Evolutionary conservation across 140 eudicot genomes (phyloP), one percentile per base, ranked within the genome.

Genomic region (Flaveria floridana): DNA sequence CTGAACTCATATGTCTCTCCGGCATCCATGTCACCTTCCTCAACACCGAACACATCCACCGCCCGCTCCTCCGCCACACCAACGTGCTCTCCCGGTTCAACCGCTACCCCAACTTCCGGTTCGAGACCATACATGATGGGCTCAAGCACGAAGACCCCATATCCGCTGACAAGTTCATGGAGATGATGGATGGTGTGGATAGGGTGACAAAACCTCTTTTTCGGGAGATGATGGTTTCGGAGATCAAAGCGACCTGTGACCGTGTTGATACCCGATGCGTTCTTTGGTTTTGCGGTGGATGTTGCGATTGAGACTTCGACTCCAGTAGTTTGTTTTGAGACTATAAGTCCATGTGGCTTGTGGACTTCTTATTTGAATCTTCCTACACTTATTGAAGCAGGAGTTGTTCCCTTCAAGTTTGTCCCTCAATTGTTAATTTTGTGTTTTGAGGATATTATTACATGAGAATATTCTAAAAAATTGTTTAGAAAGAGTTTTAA

Each of bases 11-110:
- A 4, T 85, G 81, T 64, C 73, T 82, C 18, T 72, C 83, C 4
- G 78, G 81, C 77, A 47, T 81, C 62, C 70, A 78, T 0, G 81
- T 81, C 83, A 84, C 88, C 65, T 84, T 84, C 53, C 85, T 84
- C 71, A 65, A 68, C 82, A 67, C 88, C 62, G 52, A 41, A 14
- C 80, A 81, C 71, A 77, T 47, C 52, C 81, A 78, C 50, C 28
- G 74, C 61, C 82, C 61, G 9, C 85, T 84, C 73, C 58, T 84
- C 39, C 76, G 80, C 50, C 74, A 77, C 83, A 48, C 76, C 15
- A 2, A 73, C 0, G 65, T 81, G 19, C 65, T 73, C 18, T 77
- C 85, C 47, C 81, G 85, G 3, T 81, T 84, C 73, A 11, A 4
- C 26, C 50, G 39, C 47, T 81, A 73, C 65, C 81, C 85, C 2